Base-by-base conservation (phyloP, 371 early-diverging fungal species). In the Lichtheimia hyalospora region DNA sequence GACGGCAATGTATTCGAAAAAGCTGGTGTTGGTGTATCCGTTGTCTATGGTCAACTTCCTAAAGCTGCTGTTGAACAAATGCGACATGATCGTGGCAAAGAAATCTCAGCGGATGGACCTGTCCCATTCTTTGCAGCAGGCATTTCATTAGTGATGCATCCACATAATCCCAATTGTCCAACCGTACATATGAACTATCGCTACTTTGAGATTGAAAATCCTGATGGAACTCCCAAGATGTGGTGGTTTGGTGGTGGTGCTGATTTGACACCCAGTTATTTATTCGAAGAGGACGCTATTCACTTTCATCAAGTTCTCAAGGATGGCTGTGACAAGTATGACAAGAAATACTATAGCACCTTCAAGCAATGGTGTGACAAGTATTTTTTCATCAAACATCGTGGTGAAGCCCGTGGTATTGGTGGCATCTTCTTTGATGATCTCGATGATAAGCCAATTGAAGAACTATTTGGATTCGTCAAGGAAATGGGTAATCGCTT, bases 131-230 rank as follows among this genome's bases (percentile, higher is more conserved):
- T 93, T 66, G 98, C 90, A 1, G 92, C 96, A 1, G 97, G 97
- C 3, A 90, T 97, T 49, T 91, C 91, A 2, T 80, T 93, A 46
- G 97, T 98, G 39, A 86, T 96, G 70, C 98, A 98, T 60, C 96
- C 97, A 18, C 85, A 88, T 68, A 98, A 97, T 74, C 99, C 98
- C 14, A 85, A 90, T 65, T 95, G 92, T 1, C 98, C 99, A 1
- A 98, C 99, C 0, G 90, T 93, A 3, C 99, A 98, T 65, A 77
- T 93, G 73, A 98, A 98, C 77, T 98, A 96, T 74, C 88, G 99
- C 14, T 97, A 97, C 69, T 97, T 98, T 84, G 98, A 98, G 63
- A 79, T 93, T n/a, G 81, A 79, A 64, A 74, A 82, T 48, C 73
- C 76, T 0, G 83, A 84, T 50, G 84, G 84, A 7, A 70, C 81